Evolutionary conservation across 371 early-diverging fungal species (phyloP).

Genomic region (Rhizopus stolonifer): DNA sequence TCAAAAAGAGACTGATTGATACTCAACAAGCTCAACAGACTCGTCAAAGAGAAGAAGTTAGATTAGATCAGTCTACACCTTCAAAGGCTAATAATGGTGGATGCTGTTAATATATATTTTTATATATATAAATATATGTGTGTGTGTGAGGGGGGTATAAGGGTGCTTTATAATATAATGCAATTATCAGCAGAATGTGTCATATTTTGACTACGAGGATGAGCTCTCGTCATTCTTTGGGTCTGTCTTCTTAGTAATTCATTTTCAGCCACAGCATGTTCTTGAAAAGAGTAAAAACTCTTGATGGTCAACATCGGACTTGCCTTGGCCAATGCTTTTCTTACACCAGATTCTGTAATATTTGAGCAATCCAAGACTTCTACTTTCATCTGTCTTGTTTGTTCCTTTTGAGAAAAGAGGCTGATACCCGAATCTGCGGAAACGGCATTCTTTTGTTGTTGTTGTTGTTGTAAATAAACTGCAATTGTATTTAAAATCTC

Average conservation of each 20-base stretch:
- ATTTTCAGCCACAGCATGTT: constrained; percentile 5
- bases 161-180: too few species aligned
- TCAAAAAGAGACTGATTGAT: constrained; percentile 53
- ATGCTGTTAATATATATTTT: constrained; percentile 24
- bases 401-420: constrained; percentile 3
- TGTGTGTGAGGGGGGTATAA: too few species aligned
- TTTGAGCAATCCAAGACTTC: constrained; percentile 49
- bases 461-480: constrained; percentile 9
- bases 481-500: constrained; percentile 32
- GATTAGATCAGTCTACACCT: constrained; percentile 32
- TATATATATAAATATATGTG: too few species aligned
- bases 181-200: too few species aligned
- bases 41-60: constrained; percentile 49
- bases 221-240: not conserved
- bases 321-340: constrained; percentile 32
- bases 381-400: constrained; percentile 22
- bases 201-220: too few species aligned
- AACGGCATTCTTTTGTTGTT: not conserved
- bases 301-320: constrained; percentile 39
- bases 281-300: constrained; percentile 44
- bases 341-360: constrained; percentile 42
- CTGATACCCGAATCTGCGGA: constrained; percentile 11
- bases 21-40: constrained; percentile 52
- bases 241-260: constrained; percentile 10
- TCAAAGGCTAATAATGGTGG: constrained; percentile 25